Evolutionary conservation across 345 rosid genomes (phyloP).

Genomic region (Eucalyptus albens): DNA sequence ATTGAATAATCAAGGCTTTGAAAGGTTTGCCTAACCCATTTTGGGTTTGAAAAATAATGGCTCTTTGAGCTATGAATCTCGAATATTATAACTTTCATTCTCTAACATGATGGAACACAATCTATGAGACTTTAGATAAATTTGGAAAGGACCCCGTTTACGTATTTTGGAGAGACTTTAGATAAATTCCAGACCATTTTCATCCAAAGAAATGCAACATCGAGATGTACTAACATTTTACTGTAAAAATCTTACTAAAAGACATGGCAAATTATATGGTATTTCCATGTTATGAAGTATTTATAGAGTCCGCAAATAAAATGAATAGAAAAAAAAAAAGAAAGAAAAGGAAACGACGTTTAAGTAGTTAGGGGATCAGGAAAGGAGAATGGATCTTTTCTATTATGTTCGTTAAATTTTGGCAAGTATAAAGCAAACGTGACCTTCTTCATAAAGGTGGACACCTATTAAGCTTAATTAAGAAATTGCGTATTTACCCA

Average conservation of each 20-base stretch:
- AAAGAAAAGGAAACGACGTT: not conserved
- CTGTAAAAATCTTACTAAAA: not conserved
- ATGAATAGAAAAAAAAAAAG: not conserved
- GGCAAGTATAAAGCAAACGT: not conserved
- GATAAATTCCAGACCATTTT: not conserved
- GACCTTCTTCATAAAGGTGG: too few species aligned
- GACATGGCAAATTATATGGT: not conserved
- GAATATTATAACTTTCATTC: not conserved
- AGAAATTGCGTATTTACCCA: not conserved
- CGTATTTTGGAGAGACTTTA: not conserved
- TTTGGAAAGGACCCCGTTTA: not conserved
- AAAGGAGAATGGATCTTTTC: not conserved
- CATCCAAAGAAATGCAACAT: not conserved
- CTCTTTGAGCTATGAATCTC: too few species aligned
- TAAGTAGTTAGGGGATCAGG: not conserved
- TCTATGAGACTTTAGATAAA: not conserved
- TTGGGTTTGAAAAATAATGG: accelerated
- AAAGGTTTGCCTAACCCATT: too few species aligned
- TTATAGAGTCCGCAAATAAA: not conserved
- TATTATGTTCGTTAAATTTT: not conserved
- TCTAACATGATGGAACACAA: not conserved
- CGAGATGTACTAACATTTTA: not conserved
- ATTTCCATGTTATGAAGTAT: not conserved
- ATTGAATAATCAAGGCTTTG: too few species aligned
- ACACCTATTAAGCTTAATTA: not conserved